Evolutionary conservation across 2,329 filamentous ascomycete genomes (phyloP), one percentile per base, ranked within the genome.

Genomic region (Pestalotiopsis sp.): DNA sequence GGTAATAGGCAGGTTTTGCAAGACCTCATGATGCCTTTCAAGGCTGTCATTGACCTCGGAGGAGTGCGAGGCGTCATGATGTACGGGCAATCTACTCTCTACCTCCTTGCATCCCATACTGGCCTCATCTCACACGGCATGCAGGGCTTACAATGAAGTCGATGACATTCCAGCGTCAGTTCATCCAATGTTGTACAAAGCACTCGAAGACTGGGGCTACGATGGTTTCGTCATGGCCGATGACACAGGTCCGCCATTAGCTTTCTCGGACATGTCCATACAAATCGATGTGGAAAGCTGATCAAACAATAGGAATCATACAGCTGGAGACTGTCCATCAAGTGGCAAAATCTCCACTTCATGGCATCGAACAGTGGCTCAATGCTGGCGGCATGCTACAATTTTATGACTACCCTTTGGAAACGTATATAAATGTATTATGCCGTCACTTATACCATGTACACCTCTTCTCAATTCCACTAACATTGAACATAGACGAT

Each of bases 361-460:
- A 81, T 70, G 79, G 78, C 2, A 81, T 84, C 41, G 73, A 72
- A 2, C 82, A 84, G 61, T 84, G 81, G 81, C 82, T 82, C 66
- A 82, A 82, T 66, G 81, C 80, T 3, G 82, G 82, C 41, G 80
- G 81, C 1, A 84, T 84, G 81, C 73, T 83, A 2, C 82, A 83
- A 65, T 84, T 80, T 68, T 84, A 84, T 61, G 82, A 84, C 69
- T 83, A 81, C 68, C 77, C 81, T 2, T 68, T 84, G 14, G 78
- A 80, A 12, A 72, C 75, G 7, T 82, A 80, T 57, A 73, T 83
- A 31, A 79, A 82, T 59, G 76, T 78, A 31, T 69, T n/a, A 11
- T 52, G 6, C 27, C 27, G 5, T 31, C 27, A 20, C 4, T 17
- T n/a, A 20, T 9, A 52, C n/a, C 17, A 9, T n/a, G 17, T 14